A percentile compares a stretch with the other conserved stretches of the same genome.
These are phyloP conservation scores for Fusarium nelsonii DNA, from an alignment of 2,329 filamentous ascomycete genomes.

Conservation along the genomic window DNA sequence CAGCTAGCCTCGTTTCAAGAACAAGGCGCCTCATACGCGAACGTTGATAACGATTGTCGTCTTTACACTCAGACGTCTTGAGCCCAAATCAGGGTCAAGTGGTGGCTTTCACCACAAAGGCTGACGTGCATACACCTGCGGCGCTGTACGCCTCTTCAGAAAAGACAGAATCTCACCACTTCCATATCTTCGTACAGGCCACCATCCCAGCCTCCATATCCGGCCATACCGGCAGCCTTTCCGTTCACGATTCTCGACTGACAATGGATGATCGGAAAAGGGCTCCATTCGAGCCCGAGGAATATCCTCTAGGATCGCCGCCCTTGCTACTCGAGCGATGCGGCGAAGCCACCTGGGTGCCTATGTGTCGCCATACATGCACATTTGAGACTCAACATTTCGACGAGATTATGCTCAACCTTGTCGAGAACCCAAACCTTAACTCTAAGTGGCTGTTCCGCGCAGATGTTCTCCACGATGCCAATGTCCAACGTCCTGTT, in stretches of 20 bases:
- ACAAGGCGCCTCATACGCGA: background rate
- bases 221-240: constrained; percentile 7
- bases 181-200: constrained; percentile 1
- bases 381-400: constrained; percentile 74
- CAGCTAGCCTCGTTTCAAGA: constrained; percentile 17
- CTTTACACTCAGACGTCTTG: background rate
- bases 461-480: constrained; percentile 74
- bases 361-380: constrained; percentile 68
- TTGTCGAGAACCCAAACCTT: constrained; percentile 83
- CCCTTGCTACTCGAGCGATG: constrained; percentile 47
- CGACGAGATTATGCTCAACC: constrained; percentile 75
- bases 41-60: background rate
- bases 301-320: constrained; percentile 45
- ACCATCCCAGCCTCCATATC: constrained; percentile 8
- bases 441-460: constrained; percentile 83
- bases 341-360: constrained; percentile 60
- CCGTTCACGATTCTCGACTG: constrained; percentile 11
- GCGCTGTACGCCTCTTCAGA: constrained; percentile 1
- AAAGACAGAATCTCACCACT: constrained; percentile 16
- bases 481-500: constrained; percentile 39
- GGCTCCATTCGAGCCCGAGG: constrained; percentile 50
- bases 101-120: background rate
- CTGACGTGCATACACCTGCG: constrained; percentile 4
- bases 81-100: background rate
- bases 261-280: constrained; percentile 36